Percentiles rank a stretch among this genome's conserved stretches.
These are phyloP conservation scores for Metarhizium guizhouense DNA, from an alignment of 2,329 filamentous ascomycete species.

Conservation along the genomic window DNA sequence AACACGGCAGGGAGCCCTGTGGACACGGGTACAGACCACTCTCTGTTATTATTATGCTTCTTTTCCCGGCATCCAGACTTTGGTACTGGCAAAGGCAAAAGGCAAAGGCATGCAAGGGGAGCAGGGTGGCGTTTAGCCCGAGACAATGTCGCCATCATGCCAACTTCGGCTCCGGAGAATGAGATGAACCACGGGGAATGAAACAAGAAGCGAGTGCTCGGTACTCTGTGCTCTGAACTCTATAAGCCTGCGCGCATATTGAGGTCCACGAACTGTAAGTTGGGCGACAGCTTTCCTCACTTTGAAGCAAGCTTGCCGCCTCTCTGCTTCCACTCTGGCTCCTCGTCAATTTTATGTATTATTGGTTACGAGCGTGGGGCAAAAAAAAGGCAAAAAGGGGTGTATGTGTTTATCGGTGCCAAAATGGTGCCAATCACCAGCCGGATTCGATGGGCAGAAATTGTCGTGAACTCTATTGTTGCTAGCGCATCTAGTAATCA, in stretches of 20 bases:
- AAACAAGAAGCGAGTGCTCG: background rate
- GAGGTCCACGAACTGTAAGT: too few species aligned
- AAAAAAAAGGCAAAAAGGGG: too few species aligned
- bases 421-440: too few species aligned
- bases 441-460: background rate
- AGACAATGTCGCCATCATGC: background rate
- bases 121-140: background rate
- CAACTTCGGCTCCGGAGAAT: background rate
- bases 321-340: too few species aligned
- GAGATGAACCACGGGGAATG: background rate
- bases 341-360: too few species aligned
- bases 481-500: background rate
- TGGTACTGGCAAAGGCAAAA: too few species aligned
- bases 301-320: too few species aligned
- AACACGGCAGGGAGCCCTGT: background rate
- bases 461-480: background rate
- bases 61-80: background rate
- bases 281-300: too few species aligned
- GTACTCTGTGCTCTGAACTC: too few species aligned
- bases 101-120: background rate
- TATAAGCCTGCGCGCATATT: too few species aligned
- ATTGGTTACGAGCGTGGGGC: too few species aligned
- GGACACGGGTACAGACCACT: background rate
- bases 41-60: background rate
- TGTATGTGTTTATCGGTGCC: too few species aligned